Conservation (phyloP, 148 eudicot species). For the Spergularia marina region DNA sequence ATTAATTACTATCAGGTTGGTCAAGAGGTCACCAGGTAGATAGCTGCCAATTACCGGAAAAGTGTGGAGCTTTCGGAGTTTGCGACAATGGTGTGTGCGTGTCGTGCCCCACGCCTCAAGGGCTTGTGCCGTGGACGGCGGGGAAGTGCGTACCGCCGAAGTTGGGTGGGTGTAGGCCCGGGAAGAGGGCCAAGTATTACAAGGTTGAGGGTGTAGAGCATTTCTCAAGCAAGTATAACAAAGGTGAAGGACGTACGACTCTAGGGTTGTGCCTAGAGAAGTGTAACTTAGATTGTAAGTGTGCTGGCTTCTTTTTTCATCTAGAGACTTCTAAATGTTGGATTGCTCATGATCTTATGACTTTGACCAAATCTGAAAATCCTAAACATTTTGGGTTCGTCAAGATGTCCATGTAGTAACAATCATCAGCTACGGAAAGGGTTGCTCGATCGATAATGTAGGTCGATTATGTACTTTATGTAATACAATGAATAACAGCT, state of each 20-base stretch:
- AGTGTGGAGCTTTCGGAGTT: conserved; percentile 50
- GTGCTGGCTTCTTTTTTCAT: conserved; percentile 27
- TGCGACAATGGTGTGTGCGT: conserved; percentile 58
- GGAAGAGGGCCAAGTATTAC: conserved; percentile 29
- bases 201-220: conserved; percentile 58
- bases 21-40: background rate
- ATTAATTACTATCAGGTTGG: too few relatives aligned
- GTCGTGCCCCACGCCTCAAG: conserved; percentile 48
- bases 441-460: too few relatives aligned
- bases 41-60: conserved; percentile 44
- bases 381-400: conserved; percentile 24
- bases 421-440: too few relatives aligned
- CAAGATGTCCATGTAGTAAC: background rate
- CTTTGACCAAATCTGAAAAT: conserved; percentile 15
- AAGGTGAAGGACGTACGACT: conserved; percentile 43
- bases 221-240: conserved; percentile 38
- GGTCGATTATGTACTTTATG: too few relatives aligned
- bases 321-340: conserved; percentile 19
- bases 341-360: conserved; percentile 25
- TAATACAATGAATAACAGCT: too few relatives aligned
- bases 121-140: conserved; percentile 48
- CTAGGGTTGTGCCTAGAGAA: conserved; percentile 5
- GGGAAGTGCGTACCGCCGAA: conserved; percentile 37
- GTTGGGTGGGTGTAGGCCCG: conserved; percentile 11
- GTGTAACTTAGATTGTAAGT: conserved; percentile 25